phyloP scores from a whole-genome alignment of 768 basidiomycete species.

The Cystobasidium onofrii region DNA sequence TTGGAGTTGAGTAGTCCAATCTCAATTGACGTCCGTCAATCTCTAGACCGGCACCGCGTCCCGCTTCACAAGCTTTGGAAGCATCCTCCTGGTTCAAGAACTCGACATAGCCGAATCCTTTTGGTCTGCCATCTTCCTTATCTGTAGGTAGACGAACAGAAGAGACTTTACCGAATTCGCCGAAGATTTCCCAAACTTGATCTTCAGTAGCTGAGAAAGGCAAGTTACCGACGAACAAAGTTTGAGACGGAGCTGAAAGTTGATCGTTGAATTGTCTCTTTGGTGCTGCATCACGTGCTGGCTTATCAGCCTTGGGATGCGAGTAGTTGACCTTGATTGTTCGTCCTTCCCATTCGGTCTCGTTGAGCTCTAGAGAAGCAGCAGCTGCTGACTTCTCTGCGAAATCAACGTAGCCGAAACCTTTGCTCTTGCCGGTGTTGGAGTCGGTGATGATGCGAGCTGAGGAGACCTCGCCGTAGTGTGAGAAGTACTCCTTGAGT shows the following conservation, averaged over 20 bases:
- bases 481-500: constrained; percentile 79
- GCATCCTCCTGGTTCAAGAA: constrained; percentile 73
- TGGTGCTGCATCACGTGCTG: constrained; percentile 51
- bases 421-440: constrained; percentile 47
- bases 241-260: constrained; percentile 55
- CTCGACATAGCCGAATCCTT: constrained; percentile 96
- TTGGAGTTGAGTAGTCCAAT: constrained; percentile 76
- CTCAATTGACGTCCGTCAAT: constrained; percentile 73
- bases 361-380: constrained; percentile 68
- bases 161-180: constrained; percentile 82
- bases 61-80: constrained; percentile 60
- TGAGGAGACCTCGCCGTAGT: constrained; percentile 78
- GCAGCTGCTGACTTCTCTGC: constrained; percentile 47
- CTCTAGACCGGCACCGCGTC: constrained; percentile 56
- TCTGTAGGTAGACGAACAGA: constrained; percentile 90
- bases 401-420: constrained; percentile 50
- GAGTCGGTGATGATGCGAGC: constrained; percentile 66
- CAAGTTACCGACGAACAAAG: constrained; percentile 86
- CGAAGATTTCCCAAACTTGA: constrained; percentile 77
- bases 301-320: constrained; percentile 48
- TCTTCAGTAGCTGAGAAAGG: constrained; percentile 76
- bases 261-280: constrained; percentile 74
- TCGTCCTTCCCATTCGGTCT: constrained; percentile 86
- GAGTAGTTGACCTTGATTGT: constrained; percentile 76
- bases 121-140: constrained; percentile 76